phyloP scores from a whole-genome alignment of 1,139 yeast genomes.

The Sugiyamaella castrensis region DNA sequence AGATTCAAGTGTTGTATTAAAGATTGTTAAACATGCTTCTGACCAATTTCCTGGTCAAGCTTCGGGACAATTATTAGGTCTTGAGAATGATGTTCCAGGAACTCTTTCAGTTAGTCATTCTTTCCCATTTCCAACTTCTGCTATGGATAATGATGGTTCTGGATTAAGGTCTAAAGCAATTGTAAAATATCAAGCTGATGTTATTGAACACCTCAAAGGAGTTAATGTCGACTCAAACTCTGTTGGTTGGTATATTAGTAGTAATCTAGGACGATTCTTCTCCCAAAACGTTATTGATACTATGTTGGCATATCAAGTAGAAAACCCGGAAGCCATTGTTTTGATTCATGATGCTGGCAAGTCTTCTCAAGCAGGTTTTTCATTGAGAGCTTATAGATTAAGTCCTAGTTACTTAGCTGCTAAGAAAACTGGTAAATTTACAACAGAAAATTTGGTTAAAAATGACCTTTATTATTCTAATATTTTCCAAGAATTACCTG shows the following conservation, averaged over 20 bases:
- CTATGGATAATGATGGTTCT: constrained; percentile 41
- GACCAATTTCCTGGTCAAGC: constrained; percentile 64
- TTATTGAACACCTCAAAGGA: constrained; percentile 58
- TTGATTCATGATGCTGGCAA: constrained; percentile 60
- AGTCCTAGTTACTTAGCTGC: constrained; percentile 59
- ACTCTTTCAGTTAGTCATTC: constrained; percentile 54
- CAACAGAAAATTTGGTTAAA: constrained; percentile 59
- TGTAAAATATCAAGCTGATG: constrained; percentile 65
- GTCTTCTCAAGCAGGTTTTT: constrained; percentile 53
- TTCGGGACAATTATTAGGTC: constrained; percentile 76
- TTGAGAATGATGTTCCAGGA: constrained; percentile 58
- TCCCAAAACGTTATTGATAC: constrained; percentile 65
- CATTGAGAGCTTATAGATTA: constrained; percentile 68
- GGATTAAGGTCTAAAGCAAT: constrained; percentile 52
- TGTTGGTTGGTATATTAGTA: constrained; percentile 80
- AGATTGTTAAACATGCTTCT: constrained; percentile 70
- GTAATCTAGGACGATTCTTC: constrained; percentile 61
- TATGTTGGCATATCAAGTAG: constrained; percentile 60
- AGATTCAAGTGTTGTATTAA: constrained; percentile 53
- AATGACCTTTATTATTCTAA: constrained; percentile 64
- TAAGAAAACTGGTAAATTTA: constrained; percentile 51
- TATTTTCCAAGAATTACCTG: constrained; percentile 70
- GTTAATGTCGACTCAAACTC: constrained; percentile 70
- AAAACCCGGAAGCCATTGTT: constrained; percentile 62
- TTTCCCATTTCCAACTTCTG: constrained; percentile 56